Conservation (phyloP, 2,329 filamentous ascomycete species). For the Hortaea sp. region DNA sequence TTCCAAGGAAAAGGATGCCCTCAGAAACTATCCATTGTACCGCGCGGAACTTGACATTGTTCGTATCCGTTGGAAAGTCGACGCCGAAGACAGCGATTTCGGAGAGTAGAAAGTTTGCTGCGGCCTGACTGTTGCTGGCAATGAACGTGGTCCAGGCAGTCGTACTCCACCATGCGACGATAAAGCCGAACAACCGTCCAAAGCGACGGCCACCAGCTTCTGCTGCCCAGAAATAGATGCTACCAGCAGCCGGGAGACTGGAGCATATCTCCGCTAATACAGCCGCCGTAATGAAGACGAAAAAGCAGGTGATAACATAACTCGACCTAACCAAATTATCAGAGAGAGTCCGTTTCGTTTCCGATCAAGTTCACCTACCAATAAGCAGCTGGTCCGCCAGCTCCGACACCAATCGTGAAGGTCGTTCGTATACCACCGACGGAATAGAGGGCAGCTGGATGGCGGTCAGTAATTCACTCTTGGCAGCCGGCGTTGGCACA, state of each 20-base stretch:
- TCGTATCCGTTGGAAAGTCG: slow-evolving; percentile 44
- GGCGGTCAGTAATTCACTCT: slow-evolving; percentile 5
- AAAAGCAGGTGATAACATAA: slow-evolving; percentile 49
- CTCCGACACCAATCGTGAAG: slow-evolving; percentile 52
- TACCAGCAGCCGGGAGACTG: slow-evolving; percentile 48
- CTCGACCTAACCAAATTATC: slow-evolving; percentile 38
- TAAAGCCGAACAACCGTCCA: slow-evolving; percentile 47
- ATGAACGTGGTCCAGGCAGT: slow-evolving; percentile 49
- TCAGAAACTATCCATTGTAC: slow-evolving; percentile 51
- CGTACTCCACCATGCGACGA: slow-evolving; percentile 57
- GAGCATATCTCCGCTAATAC: slow-evolving; percentile 53
- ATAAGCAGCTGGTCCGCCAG: slow-evolving; percentile 51
- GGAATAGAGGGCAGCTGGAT: slow-evolving; percentile 49
- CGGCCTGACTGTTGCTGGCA: slow-evolving; percentile 26
- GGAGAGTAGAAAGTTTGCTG: slow-evolving; percentile 30
- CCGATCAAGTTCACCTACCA: slow-evolving; percentile 32
- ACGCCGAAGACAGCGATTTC: slow-evolving; percentile 50
- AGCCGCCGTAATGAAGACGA: slow-evolving; percentile 51
- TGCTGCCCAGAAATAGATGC: slow-evolving; percentile 54
- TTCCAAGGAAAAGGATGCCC: slow-evolving; percentile 31
- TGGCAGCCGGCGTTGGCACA: neutral
- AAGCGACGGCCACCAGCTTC: slow-evolving; percentile 46
- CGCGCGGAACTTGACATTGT: slow-evolving; percentile 47
- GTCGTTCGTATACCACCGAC: slow-evolving; percentile 49
- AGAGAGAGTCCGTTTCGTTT: no score